phyloP scores from a whole-genome alignment of 371 early-diverging fungal species.

The Synchytrium microbalum region DNA sequence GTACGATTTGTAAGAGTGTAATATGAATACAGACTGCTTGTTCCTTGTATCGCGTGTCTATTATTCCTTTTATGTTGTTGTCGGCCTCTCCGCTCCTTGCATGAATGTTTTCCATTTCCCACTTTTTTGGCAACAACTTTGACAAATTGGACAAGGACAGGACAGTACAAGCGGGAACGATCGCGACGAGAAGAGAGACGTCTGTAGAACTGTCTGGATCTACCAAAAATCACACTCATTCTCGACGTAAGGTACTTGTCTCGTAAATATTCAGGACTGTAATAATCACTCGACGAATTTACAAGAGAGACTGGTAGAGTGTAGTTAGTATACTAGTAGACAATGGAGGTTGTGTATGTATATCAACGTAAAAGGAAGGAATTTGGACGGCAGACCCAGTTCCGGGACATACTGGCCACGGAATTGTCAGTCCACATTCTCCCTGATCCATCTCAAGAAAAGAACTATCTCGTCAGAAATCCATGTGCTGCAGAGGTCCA shows the following conservation, averaged over 20 bases:
- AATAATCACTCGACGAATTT: too few relatives aligned
- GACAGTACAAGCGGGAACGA: not conserved
- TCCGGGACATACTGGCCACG: constrained; percentile 30
- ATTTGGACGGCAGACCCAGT: constrained; percentile 44
- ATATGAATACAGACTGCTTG: too few relatives aligned
- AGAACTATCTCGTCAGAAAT: constrained; percentile 41
- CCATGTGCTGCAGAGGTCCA: constrained; percentile 36
- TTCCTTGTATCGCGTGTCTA: not conserved
- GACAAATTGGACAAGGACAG: not conserved
- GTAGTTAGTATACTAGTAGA: too few relatives aligned
- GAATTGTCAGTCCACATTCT: constrained; percentile 25
- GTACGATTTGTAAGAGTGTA: too few relatives aligned
- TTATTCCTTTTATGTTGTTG: too few relatives aligned
- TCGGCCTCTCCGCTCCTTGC: too few relatives aligned
- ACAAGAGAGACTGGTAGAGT: not conserved
- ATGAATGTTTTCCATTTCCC: too few relatives aligned
- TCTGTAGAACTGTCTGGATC: not conserved
- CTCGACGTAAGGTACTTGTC: too few relatives aligned
- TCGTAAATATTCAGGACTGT: too few relatives aligned
- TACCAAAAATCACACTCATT: not conserved
- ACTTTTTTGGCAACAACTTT: too few relatives aligned
- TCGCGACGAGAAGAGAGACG: not conserved
- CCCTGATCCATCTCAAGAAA: constrained; percentile 36
- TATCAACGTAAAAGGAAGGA: constrained; percentile 46
- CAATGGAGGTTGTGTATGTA: constrained; percentile 52